phyloP scores from a whole-genome alignment of 163 green algal species.

The Coccomyxa subellipsoidea region DNA sequence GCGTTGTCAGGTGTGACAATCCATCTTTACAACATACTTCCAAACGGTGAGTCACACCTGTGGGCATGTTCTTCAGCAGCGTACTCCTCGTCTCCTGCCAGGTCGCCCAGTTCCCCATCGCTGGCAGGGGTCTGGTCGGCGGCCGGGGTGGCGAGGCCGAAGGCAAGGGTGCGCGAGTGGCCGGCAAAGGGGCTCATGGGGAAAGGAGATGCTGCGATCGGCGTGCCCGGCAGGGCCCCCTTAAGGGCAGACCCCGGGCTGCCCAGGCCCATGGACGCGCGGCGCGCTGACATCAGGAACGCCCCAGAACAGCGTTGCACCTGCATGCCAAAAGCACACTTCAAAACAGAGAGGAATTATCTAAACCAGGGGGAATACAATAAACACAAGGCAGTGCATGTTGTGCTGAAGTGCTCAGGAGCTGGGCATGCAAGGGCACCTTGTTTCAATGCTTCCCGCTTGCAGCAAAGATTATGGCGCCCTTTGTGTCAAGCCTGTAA shows the following conservation, averaged over 20 bases:
- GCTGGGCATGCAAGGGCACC: too few species aligned
- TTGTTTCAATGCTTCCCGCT: too few species aligned
- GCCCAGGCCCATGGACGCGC: constrained; percentile 4
- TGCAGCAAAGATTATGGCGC: too few species aligned
- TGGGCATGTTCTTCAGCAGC: constrained; percentile 26
- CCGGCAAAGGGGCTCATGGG: not conserved
- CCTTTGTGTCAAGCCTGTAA: too few species aligned
- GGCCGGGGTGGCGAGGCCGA: not conserved
- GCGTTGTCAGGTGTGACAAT: too few species aligned
- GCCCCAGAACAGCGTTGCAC: constrained; percentile 24
- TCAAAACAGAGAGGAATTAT: too few species aligned
- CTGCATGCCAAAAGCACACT: too few species aligned
- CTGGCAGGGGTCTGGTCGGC: not conserved
- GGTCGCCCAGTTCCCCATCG: constrained; percentile 4
- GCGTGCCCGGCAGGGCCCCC: not conserved
- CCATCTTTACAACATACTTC: too few species aligned
- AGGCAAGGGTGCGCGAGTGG: not conserved
- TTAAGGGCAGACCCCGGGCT: not conserved
- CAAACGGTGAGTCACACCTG: too few species aligned
- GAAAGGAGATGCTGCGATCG: not conserved
- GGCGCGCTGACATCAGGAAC: constrained; percentile 18
- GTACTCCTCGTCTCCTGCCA: constrained; percentile 36
- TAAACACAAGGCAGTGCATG: not conserved
- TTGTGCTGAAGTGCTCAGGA: not conserved
- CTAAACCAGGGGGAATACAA: too few species aligned